These are phyloP conservation scores for Kodamaea neixiangensis DNA, from an alignment of 805 yeast species.

Conservation along the genomic window DNA sequence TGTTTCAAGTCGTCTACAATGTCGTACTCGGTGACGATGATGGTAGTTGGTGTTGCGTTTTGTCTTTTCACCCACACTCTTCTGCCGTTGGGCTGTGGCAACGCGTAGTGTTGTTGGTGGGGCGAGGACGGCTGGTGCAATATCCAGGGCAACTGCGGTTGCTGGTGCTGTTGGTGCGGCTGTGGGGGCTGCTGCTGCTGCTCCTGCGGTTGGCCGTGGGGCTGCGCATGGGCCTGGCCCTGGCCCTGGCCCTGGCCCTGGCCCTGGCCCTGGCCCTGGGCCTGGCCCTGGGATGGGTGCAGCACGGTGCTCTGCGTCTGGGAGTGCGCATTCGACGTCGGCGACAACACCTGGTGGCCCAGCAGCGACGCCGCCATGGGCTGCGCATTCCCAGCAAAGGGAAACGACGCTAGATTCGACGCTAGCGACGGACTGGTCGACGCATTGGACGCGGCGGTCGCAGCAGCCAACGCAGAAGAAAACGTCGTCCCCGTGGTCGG, in stretches of 20 bases:
- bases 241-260: no score
- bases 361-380: constrained; percentile 1
- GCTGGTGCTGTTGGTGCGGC: neutral
- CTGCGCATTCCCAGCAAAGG: neutral
- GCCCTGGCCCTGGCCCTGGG: no score
- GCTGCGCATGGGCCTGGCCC: neutral
- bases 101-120: neutral
- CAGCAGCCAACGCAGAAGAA: constrained; percentile 6
- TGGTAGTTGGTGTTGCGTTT: constrained; percentile 65
- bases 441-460: constrained; percentile 4
- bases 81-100: constrained; percentile 4
- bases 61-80: constrained; percentile 59
- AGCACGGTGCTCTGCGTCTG: neutral
- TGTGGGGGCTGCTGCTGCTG: neutral
- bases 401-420: neutral
- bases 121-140: neutral
- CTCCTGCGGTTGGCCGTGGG: neutral
- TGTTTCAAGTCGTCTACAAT: constrained; percentile 82
- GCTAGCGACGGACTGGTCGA: constrained; percentile 2
- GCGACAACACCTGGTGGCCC: neutral
- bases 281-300: no score
- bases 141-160: neutral
- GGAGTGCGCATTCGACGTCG: neutral
- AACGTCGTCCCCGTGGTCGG: neutral
- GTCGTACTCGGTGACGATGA: constrained; percentile 60